phyloP scores from a whole-genome alignment of 2,329 filamentous ascomycete species.

The Aspergillus arachidicola region DNA sequence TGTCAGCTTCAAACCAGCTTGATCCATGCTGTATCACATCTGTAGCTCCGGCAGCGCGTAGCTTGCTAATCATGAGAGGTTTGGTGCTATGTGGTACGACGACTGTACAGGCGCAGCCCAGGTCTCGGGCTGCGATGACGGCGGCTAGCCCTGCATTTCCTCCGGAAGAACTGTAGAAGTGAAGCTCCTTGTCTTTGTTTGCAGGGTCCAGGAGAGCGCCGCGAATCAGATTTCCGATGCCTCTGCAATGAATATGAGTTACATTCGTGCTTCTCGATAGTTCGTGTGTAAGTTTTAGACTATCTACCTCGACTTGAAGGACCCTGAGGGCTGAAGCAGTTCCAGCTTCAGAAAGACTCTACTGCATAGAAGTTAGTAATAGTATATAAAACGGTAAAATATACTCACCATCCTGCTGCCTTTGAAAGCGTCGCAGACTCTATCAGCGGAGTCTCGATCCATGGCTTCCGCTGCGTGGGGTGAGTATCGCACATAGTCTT shows the following conservation, averaged over 20 bases:
- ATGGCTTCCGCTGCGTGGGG: slow-evolving; percentile 28
- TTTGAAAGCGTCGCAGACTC: slow-evolving; percentile 41
- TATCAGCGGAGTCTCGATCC: slow-evolving; percentile 44
- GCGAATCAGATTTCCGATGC: slow-evolving; percentile 42
- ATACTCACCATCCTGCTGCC: slow-evolving; percentile 40
- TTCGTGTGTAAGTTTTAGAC: not conserved
- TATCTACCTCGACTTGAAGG: slow-evolving; percentile 71
- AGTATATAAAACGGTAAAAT: not conserved
- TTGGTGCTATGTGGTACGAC: slow-evolving; percentile 69
- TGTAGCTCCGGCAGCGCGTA: slow-evolving; percentile 63
- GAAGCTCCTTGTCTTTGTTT: slow-evolving; percentile 43
- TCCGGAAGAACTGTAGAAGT: slow-evolving; percentile 77
- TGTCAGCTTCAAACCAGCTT: slow-evolving; percentile 70
- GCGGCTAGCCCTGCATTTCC: slow-evolving; percentile 83
- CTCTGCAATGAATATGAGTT: slow-evolving; percentile 21
- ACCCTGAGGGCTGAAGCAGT: slow-evolving; percentile 76
- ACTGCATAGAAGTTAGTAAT: slow-evolving; percentile 37
- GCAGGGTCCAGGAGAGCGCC: slow-evolving; percentile 25
- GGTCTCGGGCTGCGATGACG: slow-evolving; percentile 67
- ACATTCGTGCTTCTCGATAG: not conserved
- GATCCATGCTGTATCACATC: slow-evolving; percentile 68
- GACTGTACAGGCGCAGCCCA: slow-evolving; percentile 68
- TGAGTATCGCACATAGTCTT: not conserved
- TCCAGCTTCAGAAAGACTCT: slow-evolving; percentile 83
- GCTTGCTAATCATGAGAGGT: slow-evolving; percentile 68